Percentiles rank a stretch among this genome's conserved stretches.
Conservation (phyloP, 805 yeast genomes). For the Kazachstania bromeliacearum region DNA sequence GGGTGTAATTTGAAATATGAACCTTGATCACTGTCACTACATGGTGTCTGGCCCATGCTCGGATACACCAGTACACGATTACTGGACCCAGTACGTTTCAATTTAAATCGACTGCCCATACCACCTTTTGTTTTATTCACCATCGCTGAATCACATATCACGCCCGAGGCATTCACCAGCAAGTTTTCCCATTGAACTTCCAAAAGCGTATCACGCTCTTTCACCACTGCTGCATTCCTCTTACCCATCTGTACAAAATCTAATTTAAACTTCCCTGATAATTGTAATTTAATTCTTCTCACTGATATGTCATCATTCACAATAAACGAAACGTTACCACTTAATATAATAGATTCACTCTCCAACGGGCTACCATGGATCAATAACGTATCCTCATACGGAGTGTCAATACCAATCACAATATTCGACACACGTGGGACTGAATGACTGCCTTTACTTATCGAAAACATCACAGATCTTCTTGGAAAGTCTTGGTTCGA, state of each 20-base stretch:
- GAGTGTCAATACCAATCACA: no score
- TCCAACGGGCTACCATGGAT: constrained; percentile 69
- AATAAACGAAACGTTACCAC: constrained; percentile 67
- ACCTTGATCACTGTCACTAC: constrained; percentile 14
- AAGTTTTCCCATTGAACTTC: constrained; percentile 69
- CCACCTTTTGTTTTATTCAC: not conserved
- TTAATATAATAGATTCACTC: constrained; percentile 62
- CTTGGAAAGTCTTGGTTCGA: no score
- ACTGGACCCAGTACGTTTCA: not conserved
- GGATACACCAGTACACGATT: not conserved
- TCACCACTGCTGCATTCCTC: constrained; percentile 32
- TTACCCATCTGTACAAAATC: constrained; percentile 41
- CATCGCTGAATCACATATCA: constrained; percentile 4
- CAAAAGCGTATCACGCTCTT: constrained; percentile 49
- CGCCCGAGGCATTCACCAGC: constrained; percentile 27
- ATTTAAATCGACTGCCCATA: constrained; percentile 1
- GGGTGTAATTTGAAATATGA: constrained; percentile 35
- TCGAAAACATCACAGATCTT: constrained; percentile 8
- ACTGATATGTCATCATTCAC: constrained; percentile 59
- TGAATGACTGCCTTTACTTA: not conserved
- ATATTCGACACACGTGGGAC: no score
- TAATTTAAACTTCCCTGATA: constrained; percentile 56
- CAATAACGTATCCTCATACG: constrained; percentile 53
- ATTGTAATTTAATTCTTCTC: constrained; percentile 48
- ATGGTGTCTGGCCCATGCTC: constrained; percentile 25